Conservation (phyloP, 148 eudicot species). For the Talinum fruticosum region DNA sequence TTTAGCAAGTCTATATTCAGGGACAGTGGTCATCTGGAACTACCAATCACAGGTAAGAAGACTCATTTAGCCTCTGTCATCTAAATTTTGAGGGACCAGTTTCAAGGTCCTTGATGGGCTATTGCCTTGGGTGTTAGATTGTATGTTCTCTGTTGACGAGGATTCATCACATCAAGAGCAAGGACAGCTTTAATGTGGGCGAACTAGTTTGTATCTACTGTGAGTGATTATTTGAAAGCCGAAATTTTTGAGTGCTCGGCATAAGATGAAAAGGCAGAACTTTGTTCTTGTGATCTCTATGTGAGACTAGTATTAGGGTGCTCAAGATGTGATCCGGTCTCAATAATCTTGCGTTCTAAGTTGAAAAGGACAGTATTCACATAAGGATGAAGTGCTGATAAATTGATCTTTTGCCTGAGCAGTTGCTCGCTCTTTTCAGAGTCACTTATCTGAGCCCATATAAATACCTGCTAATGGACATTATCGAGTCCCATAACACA, state of each 20-base stretch:
- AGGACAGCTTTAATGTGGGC: too few relatives aligned
- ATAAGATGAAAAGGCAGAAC: not conserved
- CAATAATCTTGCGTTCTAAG: not conserved
- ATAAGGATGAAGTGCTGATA: not conserved
- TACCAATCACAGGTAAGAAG: conserved; percentile 80
- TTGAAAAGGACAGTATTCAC: not conserved
- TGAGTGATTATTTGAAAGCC: not conserved
- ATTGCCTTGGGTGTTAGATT: not conserved
- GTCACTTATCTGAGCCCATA: not conserved
- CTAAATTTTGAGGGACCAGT: not conserved
- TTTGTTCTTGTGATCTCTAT: not conserved
- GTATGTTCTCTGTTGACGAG: not conserved
- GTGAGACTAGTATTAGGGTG: not conserved
- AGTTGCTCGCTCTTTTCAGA: too few relatives aligned
- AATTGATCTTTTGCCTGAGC: not conserved
- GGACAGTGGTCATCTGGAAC: conserved; percentile 77
- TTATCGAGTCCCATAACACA: not conserved
- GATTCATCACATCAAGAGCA: not conserved
- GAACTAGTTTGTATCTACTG: not conserved
- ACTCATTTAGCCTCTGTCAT: not conserved
- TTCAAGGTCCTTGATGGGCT: not conserved
- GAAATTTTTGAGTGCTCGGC: not conserved
- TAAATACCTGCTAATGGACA: not conserved
- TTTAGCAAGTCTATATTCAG: conserved; percentile 78
- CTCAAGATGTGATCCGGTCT: not conserved